These are phyloP conservation scores for Coleophoma eucalyptorum DNA, from an alignment of 2,329 filamentous ascomycete genomes.

Conservation along the genomic window DNA sequence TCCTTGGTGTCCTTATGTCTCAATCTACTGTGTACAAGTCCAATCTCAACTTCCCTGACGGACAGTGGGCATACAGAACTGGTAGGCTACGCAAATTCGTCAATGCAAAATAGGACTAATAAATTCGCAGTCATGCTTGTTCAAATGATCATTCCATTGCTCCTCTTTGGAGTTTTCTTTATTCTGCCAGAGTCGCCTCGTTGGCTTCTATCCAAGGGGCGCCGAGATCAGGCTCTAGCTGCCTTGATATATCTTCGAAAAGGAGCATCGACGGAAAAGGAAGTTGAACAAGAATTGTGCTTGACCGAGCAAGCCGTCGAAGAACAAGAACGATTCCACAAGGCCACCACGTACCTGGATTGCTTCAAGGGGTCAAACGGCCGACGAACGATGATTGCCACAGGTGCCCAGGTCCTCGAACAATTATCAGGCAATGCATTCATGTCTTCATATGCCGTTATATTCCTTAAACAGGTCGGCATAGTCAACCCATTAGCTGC, in stretches of 20 bases:
- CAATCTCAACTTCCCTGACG: background rate
- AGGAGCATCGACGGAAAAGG: background rate
- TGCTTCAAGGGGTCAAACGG: slow-evolving; percentile 5
- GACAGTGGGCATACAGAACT: background rate
- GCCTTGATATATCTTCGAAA: background rate
- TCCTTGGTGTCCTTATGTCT: background rate
- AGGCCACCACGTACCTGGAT: slow-evolving; percentile 1
- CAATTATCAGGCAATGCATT: slow-evolving; percentile 14
- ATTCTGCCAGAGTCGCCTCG: slow-evolving; percentile 68
- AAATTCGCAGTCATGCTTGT: background rate
- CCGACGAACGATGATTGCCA: slow-evolving; percentile 5
- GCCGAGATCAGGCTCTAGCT: slow-evolving; percentile 54
- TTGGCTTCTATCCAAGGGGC: slow-evolving; percentile 62
- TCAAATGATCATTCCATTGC: background rate
- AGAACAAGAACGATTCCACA: slow-evolving; percentile 1
- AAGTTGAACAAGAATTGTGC: background rate
- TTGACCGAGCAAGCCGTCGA: background rate
- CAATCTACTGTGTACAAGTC: background rate
- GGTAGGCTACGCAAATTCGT: background rate
- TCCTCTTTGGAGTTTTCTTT: background rate
- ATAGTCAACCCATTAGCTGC: background rate
- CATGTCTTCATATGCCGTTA: slow-evolving; percentile 10
- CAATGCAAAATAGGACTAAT: background rate
- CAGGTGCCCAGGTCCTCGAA: slow-evolving; percentile 9
- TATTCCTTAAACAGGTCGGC: background rate